Percentiles rank a stretch among this genome's conserved stretches.
Conservation (phyloP, 768 basidiomycete species). For the Fomitopsis serialis region DNA sequence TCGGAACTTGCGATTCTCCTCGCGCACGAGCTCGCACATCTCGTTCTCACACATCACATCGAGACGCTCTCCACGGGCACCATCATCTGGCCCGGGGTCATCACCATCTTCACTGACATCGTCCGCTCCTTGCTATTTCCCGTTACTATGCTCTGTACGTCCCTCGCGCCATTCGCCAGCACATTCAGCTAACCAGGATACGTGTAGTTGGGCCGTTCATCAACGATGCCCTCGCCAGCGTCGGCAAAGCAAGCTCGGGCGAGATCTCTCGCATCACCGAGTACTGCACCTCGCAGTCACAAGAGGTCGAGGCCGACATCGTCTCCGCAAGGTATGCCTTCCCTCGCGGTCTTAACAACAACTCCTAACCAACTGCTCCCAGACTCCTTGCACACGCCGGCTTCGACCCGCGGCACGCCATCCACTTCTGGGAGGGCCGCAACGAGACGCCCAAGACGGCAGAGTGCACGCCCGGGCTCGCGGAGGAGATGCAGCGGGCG, state of each 20-base stretch:
- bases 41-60: conserved; percentile 86
- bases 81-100: conserved; percentile 74
- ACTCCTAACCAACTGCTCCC: neutral
- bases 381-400: conserved; percentile 92
- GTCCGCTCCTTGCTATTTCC: conserved; percentile 80
- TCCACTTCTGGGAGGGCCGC: conserved; percentile 77
- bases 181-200: conserved; percentile 17
- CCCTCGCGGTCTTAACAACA: neutral
- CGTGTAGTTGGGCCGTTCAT: conserved; percentile 78
- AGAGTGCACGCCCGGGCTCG: conserved; percentile 37
- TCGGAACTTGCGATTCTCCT: conserved; percentile 85
- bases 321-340: conserved; percentile 69
- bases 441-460: conserved; percentile 28
- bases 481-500: conserved; percentile 10
- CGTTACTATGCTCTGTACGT: conserved; percentile 65
- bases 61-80: conserved; percentile 83
- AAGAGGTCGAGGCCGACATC: conserved; percentile 91
- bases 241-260: conserved; percentile 72
- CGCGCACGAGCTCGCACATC: conserved; percentile 90
- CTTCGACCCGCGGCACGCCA: conserved; percentile 79
- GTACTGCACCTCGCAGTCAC: conserved; percentile 70
- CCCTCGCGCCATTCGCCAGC: neutral
- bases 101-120: conserved; percentile 77
- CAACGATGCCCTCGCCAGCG: conserved; percentile 84
- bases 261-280: conserved; percentile 70